A percentile compares a stretch with the other conserved stretches of the same genome.
These are phyloP conservation scores for Aureobasidium mangrovei DNA, from an alignment of 2,329 filamentous ascomycete species.

Conservation along the genomic window DNA sequence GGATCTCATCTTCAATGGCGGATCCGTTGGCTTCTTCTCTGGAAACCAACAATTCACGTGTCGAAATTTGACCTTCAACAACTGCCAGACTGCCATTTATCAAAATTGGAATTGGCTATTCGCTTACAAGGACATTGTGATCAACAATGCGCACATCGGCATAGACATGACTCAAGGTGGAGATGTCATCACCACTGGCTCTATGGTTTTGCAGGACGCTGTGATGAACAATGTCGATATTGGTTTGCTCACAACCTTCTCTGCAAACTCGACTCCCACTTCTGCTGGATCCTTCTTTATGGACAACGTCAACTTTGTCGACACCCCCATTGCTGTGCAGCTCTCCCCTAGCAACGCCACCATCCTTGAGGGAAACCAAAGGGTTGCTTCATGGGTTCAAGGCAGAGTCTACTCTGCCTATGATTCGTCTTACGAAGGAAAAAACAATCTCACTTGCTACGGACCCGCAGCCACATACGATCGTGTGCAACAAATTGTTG, in stretches of 20 bases:
- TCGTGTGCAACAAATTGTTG: conserved; percentile 18
- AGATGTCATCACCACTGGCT: conserved; percentile 58
- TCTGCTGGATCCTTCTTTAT: conserved; percentile 67
- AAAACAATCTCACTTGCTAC: conserved; percentile 24
- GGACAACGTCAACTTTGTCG: conserved; percentile 70
- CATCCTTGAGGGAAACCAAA: conserved; percentile 57
- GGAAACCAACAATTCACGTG: conserved; percentile 85
- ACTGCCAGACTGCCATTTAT: conserved; percentile 72
- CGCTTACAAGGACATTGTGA: conserved; percentile 66
- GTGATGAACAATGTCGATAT: conserved; percentile 58
- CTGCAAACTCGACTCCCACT: conserved; percentile 43
- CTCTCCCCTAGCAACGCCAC: conserved; percentile 40
- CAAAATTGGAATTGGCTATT: conserved; percentile 93
- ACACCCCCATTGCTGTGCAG: conserved; percentile 55
- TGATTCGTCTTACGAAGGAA: conserved; percentile 24
- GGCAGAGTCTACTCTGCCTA: conserved; percentile 55
- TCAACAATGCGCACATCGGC: conserved; percentile 51
- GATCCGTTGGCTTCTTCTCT: conserved; percentile 66
- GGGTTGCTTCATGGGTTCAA: conserved; percentile 61
- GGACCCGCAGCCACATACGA: conserved; percentile 20
- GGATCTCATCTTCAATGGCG: conserved; percentile 76
- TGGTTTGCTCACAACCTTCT: conserved; percentile 61
- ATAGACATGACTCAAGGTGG: conserved; percentile 60
- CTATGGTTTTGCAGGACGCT: conserved; percentile 63
- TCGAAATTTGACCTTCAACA: conserved; percentile 73